Evolutionary conservation across 805 yeast genomes (phyloP).

Genomic region (Wickerhamomyces ciferrii): DNA sequence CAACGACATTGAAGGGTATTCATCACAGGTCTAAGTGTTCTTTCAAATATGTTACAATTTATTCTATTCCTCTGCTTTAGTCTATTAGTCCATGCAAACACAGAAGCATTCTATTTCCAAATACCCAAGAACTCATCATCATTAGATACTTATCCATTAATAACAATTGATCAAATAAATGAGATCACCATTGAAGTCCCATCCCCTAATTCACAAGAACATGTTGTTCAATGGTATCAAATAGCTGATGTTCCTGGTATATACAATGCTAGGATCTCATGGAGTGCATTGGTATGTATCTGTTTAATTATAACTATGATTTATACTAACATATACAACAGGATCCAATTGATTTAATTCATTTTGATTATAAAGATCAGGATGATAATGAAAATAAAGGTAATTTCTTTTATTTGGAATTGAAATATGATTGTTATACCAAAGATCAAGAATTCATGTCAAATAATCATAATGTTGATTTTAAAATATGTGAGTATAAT

Average conservation of each 20-base stretch:
- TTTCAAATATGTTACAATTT: neutral
- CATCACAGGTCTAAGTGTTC: too few relatives aligned
- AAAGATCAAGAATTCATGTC: neutral
- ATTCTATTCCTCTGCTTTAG: neutral
- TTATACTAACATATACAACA: neutral
- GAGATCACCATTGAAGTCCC: neutral
- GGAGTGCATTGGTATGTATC: conserved; percentile 1
- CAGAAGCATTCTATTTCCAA: neutral
- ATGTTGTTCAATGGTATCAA: neutral
- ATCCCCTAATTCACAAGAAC: neutral
- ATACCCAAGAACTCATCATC: neutral
- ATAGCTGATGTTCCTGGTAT: neutral
- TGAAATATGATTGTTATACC: neutral
- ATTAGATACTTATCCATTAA: neutral
- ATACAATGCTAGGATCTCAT: neutral
- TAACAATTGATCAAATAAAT: neutral
- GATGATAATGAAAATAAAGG: neutral
- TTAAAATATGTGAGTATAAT: neutral
- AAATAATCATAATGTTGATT: neutral
- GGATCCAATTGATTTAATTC: neutral
- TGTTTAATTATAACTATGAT: neutral
- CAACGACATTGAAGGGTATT: too few relatives aligned
- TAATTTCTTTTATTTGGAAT: neutral
- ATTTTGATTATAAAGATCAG: neutral
- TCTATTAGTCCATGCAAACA: neutral